Percentiles rank a stretch among this genome's conserved stretches.
Conservation (phyloP, 352 stramenopile species). For the Pythium dissotocum region DNA sequence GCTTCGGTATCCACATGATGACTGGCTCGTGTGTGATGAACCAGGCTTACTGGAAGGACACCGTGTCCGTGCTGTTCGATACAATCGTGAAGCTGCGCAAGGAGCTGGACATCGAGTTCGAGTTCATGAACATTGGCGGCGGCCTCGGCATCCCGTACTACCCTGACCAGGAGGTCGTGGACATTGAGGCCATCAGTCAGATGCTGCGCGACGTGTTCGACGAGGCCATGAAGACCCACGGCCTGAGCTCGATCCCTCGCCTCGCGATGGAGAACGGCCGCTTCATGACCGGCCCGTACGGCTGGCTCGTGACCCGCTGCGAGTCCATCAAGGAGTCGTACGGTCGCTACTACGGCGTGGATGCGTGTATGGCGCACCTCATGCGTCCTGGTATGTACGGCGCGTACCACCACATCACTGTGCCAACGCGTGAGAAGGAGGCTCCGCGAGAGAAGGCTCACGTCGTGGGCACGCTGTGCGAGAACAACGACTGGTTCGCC, state of each 20-base stretch:
- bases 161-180: constrained; percentile 65
- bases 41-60: constrained; percentile 89
- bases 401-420: constrained; percentile 87
- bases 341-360: constrained; percentile 84
- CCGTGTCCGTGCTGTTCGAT: constrained; percentile 80
- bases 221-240: constrained; percentile 67
- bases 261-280: constrained; percentile 91
- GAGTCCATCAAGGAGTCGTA: constrained; percentile 88
- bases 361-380: constrained; percentile 89
- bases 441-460: constrained; percentile 47
- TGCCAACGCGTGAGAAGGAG: constrained; percentile 55
- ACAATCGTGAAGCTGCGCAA: constrained; percentile 78
- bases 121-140: constrained; percentile 92
- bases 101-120: constrained; percentile 86
- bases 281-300: constrained; percentile 88
- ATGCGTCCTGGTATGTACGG: constrained; percentile 92
- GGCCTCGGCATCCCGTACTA: constrained; percentile 88
- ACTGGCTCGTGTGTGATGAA: constrained; percentile 90
- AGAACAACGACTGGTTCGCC: constrained; percentile 93
- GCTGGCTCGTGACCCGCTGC: constrained; percentile 84
- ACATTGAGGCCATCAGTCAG: constrained; percentile 67
- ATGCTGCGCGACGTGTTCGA: constrained; percentile 82
- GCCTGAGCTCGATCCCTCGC: constrained; percentile 54
- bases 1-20: constrained; percentile 93
- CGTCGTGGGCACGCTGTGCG: constrained; percentile 86